Evolutionary conservation across 148 eudicot species (phyloP), one percentile per base, ranked within the genome.

Genomic region (Cornus suecica): DNA sequence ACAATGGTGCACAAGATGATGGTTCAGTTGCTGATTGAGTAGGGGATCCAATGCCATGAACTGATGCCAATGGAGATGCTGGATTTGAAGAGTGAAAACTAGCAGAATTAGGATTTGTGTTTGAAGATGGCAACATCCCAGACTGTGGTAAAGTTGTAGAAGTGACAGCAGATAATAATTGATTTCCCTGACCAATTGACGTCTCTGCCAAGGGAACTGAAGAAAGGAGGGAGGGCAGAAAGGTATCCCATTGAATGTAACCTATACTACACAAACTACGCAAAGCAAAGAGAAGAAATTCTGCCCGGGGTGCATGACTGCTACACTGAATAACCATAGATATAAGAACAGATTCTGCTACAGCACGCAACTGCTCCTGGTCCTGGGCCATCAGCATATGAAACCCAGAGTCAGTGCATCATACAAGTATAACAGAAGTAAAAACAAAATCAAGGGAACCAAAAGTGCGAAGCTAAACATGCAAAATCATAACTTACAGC

Each of bases 11-110:
- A 74, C 79, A 69, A 79, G 93, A 78, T 70, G 91, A 83, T 74
- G 85, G 90, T 74, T 91, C 97, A 76, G 81, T 87, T 58, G 87
- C 97, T 66, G 97, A 92, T 70, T 86, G 94, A 45, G 91, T 81
- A 80, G 99, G 99, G 69, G 99, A 94, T 77, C 97, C 99, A 79
- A 92, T 85, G 65, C 87, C 88, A 82, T 88, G 92, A 78, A 86
- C 81, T 51, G 93, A 84, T 76, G 81, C 86, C 83, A 95, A 84
- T 29, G 97, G 97, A 76, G 97, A 91, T 8, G 97, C 87, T 37
- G 97, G 94, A 84, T 73, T 91, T 80, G 92, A 77, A 78, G 92
- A 83, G 80, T 91, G 94, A 84, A 92, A 95, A 85, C 73, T 89
- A 52, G 97, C 83, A 65, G 92, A 76, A 79, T 77, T 76, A 37